phyloP scores from a whole-genome alignment of 1,284 basidiomycete genomes.

The Termitomyces sp. region DNA sequence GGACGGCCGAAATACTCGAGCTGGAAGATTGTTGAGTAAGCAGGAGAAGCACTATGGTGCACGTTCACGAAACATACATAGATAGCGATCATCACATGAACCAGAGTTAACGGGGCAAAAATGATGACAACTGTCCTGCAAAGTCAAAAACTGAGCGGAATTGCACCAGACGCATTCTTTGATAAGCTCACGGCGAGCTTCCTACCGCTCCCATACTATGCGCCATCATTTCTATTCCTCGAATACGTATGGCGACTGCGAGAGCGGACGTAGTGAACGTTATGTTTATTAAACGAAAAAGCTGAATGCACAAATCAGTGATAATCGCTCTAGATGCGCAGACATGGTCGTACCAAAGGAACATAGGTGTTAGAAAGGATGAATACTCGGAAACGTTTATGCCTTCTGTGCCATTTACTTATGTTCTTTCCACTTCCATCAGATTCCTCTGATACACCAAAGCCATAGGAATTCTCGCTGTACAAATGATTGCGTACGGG shows the following conservation, averaged over 20 bases:
- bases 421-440: conserved; percentile 31
- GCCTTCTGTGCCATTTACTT: conserved; percentile 39
- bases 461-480: conserved; percentile 25
- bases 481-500: conserved; percentile 26
- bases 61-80: conserved; percentile 50
- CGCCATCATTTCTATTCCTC: conserved; percentile 48
- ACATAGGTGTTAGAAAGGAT: conserved; percentile 70
- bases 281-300: conserved; percentile 84
- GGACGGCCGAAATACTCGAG: conserved; percentile 90
- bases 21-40: conserved; percentile 32
- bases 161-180: not conserved
- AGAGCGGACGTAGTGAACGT: conserved; percentile 77
- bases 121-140: conserved; percentile 79
- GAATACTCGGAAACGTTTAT: conserved; percentile 55
- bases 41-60: not conserved
- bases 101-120: conserved; percentile 78
- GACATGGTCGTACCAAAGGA: conserved; percentile 52
- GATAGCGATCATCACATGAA: conserved; percentile 82
- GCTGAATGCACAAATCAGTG: conserved; percentile 38
- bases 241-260: conserved; percentile 75
- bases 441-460: conserved; percentile 24
- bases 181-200: conserved; percentile 63
- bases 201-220: conserved; percentile 69
- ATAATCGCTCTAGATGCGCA: conserved; percentile 2
- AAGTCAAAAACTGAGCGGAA: not conserved